Evolutionary conservation across 1,284 basidiomycete genomes (phyloP), one percentile per base, ranked within the genome.

Genomic region (Malassezia dermatis): DNA sequence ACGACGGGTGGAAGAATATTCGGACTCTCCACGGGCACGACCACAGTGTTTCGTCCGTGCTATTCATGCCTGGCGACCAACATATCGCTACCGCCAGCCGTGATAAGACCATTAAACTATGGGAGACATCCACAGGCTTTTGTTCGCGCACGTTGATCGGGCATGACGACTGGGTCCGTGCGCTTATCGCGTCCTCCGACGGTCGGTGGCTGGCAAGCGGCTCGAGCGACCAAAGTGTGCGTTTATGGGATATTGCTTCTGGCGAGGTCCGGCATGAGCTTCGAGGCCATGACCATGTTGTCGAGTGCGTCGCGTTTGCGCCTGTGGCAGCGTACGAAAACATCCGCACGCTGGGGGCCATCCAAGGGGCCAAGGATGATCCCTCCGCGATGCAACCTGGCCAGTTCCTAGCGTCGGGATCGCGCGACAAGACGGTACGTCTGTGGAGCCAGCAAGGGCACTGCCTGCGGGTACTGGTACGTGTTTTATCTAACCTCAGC

Each of bases 1-100:
- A 84, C 63, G 86, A 89, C 71, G 86, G 89, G 61, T 90, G 88
- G 80, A 88, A 86, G 76, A 89, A 89, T 69, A 81, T 80, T 48
- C 86, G 86, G 75, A 90, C 89, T 5, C 78, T 93, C 48, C 83
- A 86, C 56, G 89, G 88, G 1, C 89, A 93, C 70, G 89, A 93
- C 73, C 89, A 93, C 74, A 84, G 86, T 17, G 85, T 93, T 35
- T 89, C 88, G 8, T 82, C 82, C 17, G 88, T 86, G 2, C 80
- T 83, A 12, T 93, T 91, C 69, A 78, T 90, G 68, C 87, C 87
- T 0, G 84, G 85, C 19, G 89, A 89, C 70, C 84, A 85, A 68
- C 80, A 81, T 60, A 81, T 93, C 58, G 83, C 90, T 56, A 87
- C 85, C 45, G 86, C 88, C 1, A 89, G 87, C 71, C 79, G 89